Conservation (phyloP, 306 rosid species). For the Myrica gale region DNA sequence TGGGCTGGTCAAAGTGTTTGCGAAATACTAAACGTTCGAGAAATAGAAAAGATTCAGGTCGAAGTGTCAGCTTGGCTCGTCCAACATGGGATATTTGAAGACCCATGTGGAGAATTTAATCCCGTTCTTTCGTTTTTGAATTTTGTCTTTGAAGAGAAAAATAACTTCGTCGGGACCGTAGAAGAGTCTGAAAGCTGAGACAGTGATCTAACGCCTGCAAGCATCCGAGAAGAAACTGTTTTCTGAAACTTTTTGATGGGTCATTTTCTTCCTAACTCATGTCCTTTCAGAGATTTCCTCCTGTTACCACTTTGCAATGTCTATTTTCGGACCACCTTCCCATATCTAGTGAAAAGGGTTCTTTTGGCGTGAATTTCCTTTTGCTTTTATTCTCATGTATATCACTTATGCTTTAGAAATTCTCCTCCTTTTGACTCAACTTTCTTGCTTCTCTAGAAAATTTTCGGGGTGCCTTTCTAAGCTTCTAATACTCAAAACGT, state of each 20-base stretch:
- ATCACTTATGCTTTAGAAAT: slow-evolving; percentile 36
- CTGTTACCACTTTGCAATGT: slow-evolving; percentile 34
- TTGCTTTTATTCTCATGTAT: slow-evolving; percentile 72
- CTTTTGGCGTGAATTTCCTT: slow-evolving; percentile 50
- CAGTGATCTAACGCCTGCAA: slow-evolving; percentile 19
- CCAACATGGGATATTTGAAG: too few species aligned
- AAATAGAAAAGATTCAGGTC: too few species aligned
- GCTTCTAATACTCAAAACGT: slow-evolving; percentile 23
- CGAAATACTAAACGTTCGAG: background rate
- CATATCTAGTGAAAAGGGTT: slow-evolving; percentile 48
- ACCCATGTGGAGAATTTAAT: background rate
- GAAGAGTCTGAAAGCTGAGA: slow-evolving; percentile 9
- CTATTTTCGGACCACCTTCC: slow-evolving; percentile 45
- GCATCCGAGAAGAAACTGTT: slow-evolving; percentile 48
- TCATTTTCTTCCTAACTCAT: slow-evolving; percentile 42
- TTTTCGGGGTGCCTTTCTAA: slow-evolving; percentile 42
- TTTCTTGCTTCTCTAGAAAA: slow-evolving; percentile 36
- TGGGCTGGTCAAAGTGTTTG: slow-evolving; percentile 44
- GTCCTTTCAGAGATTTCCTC: slow-evolving; percentile 51
- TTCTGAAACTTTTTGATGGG: slow-evolving; percentile 43
- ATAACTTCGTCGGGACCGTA: slow-evolving; percentile 10
- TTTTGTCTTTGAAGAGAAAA: background rate
- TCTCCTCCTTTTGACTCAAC: slow-evolving; percentile 56
- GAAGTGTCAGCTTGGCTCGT: too few species aligned
- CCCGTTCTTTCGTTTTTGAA: background rate